These are phyloP conservation scores for Fallopia convolvulus DNA, from an alignment of 148 eudicot genomes.

Conservation along the genomic window DNA sequence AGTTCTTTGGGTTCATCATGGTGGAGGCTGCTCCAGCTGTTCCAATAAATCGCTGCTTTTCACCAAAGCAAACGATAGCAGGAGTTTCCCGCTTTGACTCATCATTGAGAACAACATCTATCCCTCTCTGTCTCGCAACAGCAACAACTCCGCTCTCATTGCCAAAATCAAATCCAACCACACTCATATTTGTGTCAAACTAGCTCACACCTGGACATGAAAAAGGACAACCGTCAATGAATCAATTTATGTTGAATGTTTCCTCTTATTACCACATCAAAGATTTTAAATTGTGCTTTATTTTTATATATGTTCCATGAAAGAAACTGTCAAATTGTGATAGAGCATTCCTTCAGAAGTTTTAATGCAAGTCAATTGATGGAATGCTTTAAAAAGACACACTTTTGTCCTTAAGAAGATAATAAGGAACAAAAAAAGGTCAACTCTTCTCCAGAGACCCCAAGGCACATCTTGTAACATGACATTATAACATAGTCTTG, in stretches of 20 bases:
- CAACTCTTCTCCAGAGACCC: background rate
- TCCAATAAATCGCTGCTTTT: slow-evolving; percentile 85
- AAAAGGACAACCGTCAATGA: background rate
- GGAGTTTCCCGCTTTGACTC: slow-evolving; percentile 91
- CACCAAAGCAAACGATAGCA: slow-evolving; percentile 82
- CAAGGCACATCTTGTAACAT: background rate
- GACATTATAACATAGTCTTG: background rate
- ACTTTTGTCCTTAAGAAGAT: background rate
- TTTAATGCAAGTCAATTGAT: background rate
- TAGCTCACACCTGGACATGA: slow-evolving; percentile 1
- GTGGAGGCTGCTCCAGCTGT: slow-evolving; percentile 91
- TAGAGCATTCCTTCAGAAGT: background rate
- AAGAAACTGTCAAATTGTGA: background rate
- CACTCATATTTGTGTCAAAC: slow-evolving; percentile 55
- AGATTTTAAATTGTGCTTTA: background rate
- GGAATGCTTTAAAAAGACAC: background rate
- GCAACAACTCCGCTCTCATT: slow-evolving; percentile 93
- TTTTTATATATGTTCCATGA: background rate
- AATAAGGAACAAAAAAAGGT: too few relatives aligned
- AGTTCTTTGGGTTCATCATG: slow-evolving; percentile 85
- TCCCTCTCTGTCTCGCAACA: slow-evolving; percentile 96
- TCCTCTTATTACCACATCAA: background rate
- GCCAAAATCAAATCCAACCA: slow-evolving; percentile 91
- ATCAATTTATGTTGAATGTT: background rate
- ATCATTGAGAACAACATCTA: slow-evolving; percentile 87